Evolutionary conservation across 768 basidiomycete genomes (phyloP), one percentile per base, ranked within the genome.

Genomic region (Tubosaeta sp.): DNA sequence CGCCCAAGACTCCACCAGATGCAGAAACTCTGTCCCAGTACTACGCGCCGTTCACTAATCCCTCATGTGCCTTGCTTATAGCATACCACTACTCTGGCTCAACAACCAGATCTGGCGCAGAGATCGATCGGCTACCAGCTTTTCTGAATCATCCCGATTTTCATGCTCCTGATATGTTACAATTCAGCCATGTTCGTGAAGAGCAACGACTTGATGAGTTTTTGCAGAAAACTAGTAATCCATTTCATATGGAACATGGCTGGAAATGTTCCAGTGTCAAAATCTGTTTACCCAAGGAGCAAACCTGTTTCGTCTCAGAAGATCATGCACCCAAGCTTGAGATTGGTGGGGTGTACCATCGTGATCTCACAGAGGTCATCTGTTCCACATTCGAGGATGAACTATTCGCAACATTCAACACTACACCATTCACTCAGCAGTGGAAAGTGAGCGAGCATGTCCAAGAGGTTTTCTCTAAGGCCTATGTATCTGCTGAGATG

Each of bases 31-130:
- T 12, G n/a, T 35, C 13, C 6, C 21, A 44, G 8, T 30, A 44
- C 35, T 53, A 43, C 25, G 11, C 42, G 3, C 31, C 53, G 52
- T 72, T 49, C 57, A 60, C 14, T 27, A 53, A 61, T 58, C 44
- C 47, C 4, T 54, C 64, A 2, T 46, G 51, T 2, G 65, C 59
- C 38, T 55, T 60, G 0, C 65, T 73, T 18, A 64, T 70, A 63
- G 19, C 49, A 4, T 71, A 70, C 66, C 49, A 59, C 2, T 69
- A 67, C 46, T 58, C 56, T n/a, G 64, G 67, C 2, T 65, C 61
- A 0, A 59, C 25, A 4, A 13, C 19, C 1, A 71, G 69, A 46
- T 69, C 71, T 0, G 42, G 49, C 1, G 40, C 10, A 3, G 67
- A 70, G 27, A 39, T 68, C 0, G 43, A 71, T 19, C 51, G 55